Evolutionary conservation across 805 yeast genomes (phyloP).

Genomic region (Ogataea corticis): DNA sequence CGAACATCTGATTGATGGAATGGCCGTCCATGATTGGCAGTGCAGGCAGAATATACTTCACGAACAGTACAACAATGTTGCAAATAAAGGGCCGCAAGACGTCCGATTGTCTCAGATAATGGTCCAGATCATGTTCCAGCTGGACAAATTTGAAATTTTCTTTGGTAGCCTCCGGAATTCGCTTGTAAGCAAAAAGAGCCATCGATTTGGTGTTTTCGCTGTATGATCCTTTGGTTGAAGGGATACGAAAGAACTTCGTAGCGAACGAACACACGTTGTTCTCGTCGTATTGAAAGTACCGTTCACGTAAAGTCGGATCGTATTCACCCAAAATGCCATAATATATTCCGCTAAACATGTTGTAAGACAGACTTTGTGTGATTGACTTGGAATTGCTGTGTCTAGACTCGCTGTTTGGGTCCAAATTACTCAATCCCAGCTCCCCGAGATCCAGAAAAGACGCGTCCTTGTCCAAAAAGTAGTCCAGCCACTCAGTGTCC

Average conservation of each 20-base stretch:
- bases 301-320: slow-evolving; percentile 8
- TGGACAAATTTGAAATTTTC: slow-evolving; percentile 8
- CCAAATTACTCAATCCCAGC: slow-evolving; percentile 1
- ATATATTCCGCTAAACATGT: slow-evolving; percentile 6
- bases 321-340: slow-evolving; percentile 12
- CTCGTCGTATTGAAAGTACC: slow-evolving; percentile 9
- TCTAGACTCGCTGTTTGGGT: not conserved
- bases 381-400: not conserved
- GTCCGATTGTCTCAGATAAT: slow-evolving; percentile 4
- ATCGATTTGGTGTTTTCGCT: not conserved
- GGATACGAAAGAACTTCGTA: slow-evolving; percentile 8
- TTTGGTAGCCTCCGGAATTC: not conserved
- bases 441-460: slow-evolving; percentile 9
- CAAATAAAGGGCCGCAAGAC: slow-evolving; percentile 5
- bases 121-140: slow-evolving; percentile 5
- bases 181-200: slow-evolving; percentile 9
- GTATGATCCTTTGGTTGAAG: not conserved
- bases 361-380: not conserved
- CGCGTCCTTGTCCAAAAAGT: slow-evolving; percentile 9
- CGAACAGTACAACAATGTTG: slow-evolving; percentile 9
- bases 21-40: slow-evolving; percentile 10
- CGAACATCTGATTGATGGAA: slow-evolving; percentile 7
- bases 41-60: slow-evolving; percentile 6
- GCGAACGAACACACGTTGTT: slow-evolving; percentile 10
- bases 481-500: slow-evolving; percentile 11